Percentiles rank a stretch among this genome's conserved stretches.
Conservation (phyloP, 2,329 filamentous ascomycete species). For the Bipolaris zeicola region DNA sequence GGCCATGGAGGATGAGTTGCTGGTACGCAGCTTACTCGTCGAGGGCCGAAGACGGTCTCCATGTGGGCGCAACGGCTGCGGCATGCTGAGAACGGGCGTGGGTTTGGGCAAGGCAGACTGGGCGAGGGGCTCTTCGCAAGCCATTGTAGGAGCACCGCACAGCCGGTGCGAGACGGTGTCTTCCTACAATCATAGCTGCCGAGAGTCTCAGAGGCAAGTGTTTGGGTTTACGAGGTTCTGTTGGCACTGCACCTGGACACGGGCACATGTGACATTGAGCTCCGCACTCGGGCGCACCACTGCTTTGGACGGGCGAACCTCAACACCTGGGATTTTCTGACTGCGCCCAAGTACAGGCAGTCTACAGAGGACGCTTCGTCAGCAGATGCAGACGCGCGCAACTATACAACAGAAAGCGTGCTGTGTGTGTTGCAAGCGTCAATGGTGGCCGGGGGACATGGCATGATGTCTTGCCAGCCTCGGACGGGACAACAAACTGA, state of each 20-base stretch:
- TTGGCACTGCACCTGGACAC: constrained; percentile 6
- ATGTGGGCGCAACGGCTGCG: constrained; percentile 56
- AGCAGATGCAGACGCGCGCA: not conserved
- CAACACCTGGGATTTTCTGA: not conserved
- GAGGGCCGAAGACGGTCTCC: constrained; percentile 63
- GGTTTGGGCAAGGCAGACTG: not conserved
- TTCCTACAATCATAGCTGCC: constrained; percentile 25
- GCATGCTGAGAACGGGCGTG: constrained; percentile 28
- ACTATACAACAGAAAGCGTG: no score
- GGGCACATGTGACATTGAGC: constrained; percentile 18
- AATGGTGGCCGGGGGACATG: not conserved
- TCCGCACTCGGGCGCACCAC: constrained; percentile 11
- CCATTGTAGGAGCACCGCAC: constrained; percentile 6
- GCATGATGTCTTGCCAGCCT: not conserved
- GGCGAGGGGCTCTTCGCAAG: not conserved
- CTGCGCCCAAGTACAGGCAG: not conserved
- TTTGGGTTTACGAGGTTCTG: constrained; percentile 17
- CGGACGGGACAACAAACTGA: not conserved
- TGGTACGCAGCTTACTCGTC: constrained; percentile 58
- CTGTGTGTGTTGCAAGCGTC: not conserved
- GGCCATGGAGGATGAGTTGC: not conserved
- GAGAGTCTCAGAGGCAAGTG: constrained; percentile 22
- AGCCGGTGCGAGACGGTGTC: constrained; percentile 10
- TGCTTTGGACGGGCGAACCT: constrained; percentile 7
- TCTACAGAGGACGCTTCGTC: not conserved